Conservation (phyloP, 176 grass and related monocot genomes). For the Hordeum marinum region DNA sequence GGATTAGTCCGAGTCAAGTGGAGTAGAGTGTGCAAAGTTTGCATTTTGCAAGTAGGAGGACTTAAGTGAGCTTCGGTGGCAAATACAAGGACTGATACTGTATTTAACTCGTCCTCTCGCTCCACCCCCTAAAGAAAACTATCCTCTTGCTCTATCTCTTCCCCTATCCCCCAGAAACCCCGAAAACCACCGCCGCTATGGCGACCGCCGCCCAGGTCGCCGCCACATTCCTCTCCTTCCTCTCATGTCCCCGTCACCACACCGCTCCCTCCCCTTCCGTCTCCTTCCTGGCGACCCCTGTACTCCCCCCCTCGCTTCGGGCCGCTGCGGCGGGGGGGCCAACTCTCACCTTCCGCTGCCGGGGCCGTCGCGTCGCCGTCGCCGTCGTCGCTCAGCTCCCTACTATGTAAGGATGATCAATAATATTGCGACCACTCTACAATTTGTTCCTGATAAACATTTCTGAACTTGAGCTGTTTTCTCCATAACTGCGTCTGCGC, state of each 20-base stretch:
- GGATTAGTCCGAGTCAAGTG: too few species aligned
- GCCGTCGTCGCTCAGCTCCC: conserved; percentile 46
- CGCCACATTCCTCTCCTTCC: conserved; percentile 37
- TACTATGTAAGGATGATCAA: conserved; percentile 20
- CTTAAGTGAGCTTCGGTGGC: too few species aligned
- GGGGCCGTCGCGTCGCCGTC: conserved; percentile 6
- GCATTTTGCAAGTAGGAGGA: too few species aligned
- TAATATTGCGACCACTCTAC: neutral
- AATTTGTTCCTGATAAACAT: neutral
- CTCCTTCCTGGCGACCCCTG: conserved; percentile 17
- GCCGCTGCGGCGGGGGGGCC: neutral
- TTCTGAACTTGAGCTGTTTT: neutral
- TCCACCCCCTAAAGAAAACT: too few species aligned
- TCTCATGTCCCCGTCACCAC: conserved; percentile 18
- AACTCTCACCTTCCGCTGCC: conserved; percentile 6
- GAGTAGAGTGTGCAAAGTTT: too few species aligned
- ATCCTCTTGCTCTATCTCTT: conserved; percentile 13
- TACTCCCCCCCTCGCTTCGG: conserved; percentile 12
- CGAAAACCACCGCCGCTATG: conserved; percentile 13
- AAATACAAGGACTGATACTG: too few species aligned
- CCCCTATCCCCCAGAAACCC: conserved; percentile 5
- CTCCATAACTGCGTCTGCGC: neutral
- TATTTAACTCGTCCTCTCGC: too few species aligned
- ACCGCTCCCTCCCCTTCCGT: conserved; percentile 18
- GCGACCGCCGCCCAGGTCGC: conserved; percentile 30